Percentiles rank a stretch among this genome's conserved stretches.
Conservation (phyloP, 1,139 yeast genomes). For the Geotrichum bryndzae region DNA sequence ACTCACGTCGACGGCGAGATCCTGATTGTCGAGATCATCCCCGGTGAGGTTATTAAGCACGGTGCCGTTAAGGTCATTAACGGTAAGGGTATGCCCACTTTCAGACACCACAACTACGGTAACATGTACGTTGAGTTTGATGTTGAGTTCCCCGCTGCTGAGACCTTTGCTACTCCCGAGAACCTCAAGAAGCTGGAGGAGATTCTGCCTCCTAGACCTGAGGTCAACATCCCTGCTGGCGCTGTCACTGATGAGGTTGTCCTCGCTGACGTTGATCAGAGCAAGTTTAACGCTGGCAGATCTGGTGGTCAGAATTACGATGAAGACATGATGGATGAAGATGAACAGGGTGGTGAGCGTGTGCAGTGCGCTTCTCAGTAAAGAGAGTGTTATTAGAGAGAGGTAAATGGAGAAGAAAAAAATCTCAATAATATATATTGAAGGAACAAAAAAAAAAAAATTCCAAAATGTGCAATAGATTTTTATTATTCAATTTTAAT, state of each 20-base stretch:
- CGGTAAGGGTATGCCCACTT: constrained; percentile 92
- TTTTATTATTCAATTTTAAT: no score
- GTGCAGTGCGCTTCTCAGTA: constrained; percentile 75
- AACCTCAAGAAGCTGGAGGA: constrained; percentile 37
- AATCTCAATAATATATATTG: neutral
- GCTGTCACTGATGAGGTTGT: constrained; percentile 76
- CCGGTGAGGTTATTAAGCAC: constrained; percentile 93
- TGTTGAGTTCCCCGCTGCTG: constrained; percentile 45
- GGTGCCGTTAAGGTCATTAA: constrained; percentile 75
- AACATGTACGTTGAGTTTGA: constrained; percentile 48
- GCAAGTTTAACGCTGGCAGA: constrained; percentile 37
- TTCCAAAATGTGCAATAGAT: neutral
- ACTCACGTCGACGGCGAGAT: constrained; percentile 77
- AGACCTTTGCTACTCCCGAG: constrained; percentile 36
- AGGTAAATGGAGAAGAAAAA: neutral
- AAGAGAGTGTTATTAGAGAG: constrained; percentile 15
- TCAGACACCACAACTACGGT: constrained; percentile 44
- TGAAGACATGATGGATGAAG: constrained; percentile 43
- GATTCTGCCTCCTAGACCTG: constrained; percentile 40
- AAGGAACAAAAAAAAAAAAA: neutral
- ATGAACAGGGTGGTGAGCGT: constrained; percentile 54
- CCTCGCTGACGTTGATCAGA: constrained; percentile 53
- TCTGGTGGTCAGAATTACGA: constrained; percentile 29
- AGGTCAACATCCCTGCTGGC: constrained; percentile 32
- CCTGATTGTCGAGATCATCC: constrained; percentile 71